Evolutionary conservation across 2,329 filamentous ascomycete species (phyloP), one percentile per base, ranked within the genome.

Genomic region (Periconia sp.): DNA sequence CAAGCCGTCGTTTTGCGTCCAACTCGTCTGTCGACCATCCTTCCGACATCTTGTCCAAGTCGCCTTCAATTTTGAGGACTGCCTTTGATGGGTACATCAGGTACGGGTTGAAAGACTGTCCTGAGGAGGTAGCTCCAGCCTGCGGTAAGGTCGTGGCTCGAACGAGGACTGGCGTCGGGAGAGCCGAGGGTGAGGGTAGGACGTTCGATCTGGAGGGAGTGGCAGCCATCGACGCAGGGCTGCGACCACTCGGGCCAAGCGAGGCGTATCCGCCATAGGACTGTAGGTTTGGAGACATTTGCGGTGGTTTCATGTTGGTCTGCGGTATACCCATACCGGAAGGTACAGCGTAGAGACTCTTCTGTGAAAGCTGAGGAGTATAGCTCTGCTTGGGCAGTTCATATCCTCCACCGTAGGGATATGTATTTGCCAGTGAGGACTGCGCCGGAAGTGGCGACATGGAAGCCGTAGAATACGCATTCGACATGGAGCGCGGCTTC

Each of bases 21-120:
- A 84, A 85, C 69, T 99, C 94, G 50, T 95, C 90, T 19, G 79
- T 73, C 1, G 83, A 86, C 94, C 94, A 99, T 49, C 85, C 81
- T 50, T 87, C 81, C 0, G 85, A 84, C 92, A 97, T 96, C 6
- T 78, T 75, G 37, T 91, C 85, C 34, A 99, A 79, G 60, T 96
- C 89, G 15, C 92, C 92, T 40, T 87, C 82, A 46, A 97, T 87
- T 62, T 94, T 90, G 21, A 97, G 76, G 13, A 87, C 77, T 0
- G 92, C 94, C 73, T 96, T 96, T 15, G 70, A 67, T 12, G 89
- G 86, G 63, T 92, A 92, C 54, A 92, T 81, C 3, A 85, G 82
- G 63, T 95, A 92, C 0, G 87, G 87, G 57, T 91, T 89, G 71
- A 91, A 71, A 1, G 69, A 65, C 12, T 78, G 76, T 4, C 73